phyloP scores from a whole-genome alignment of 768 basidiomycete genomes.

The Lentinula sp. region DNA sequence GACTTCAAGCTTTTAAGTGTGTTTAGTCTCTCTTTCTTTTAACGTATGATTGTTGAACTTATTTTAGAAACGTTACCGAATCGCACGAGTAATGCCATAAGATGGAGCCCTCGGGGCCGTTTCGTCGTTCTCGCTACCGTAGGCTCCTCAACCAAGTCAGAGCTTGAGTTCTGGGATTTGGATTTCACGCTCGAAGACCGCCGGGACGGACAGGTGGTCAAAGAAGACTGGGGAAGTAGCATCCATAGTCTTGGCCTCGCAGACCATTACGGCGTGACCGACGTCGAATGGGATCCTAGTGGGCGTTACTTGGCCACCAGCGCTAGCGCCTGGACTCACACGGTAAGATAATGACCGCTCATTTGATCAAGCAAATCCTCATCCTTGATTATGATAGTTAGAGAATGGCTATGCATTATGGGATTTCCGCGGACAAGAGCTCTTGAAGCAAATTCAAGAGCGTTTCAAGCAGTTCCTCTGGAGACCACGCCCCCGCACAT shows the following conservation, averaged over 20 bases:
- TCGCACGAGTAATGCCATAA: slow-evolving; percentile 88
- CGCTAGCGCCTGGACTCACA: slow-evolving; percentile 93
- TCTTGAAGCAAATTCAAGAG: slow-evolving; percentile 84
- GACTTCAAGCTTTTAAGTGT: slow-evolving; percentile 88
- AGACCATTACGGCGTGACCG: slow-evolving; percentile 96
- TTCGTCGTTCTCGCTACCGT: slow-evolving; percentile 96
- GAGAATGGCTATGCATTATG: slow-evolving; percentile 96
- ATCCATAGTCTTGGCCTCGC: slow-evolving; percentile 82
- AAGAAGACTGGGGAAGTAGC: slow-evolving; percentile 78
- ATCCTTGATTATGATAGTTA: slow-evolving; percentile 44
- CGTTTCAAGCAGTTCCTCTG: slow-evolving; percentile 99
- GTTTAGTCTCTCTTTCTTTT: slow-evolving; percentile 5
- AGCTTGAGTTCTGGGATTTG: slow-evolving; percentile 98
- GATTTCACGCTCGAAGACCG: slow-evolving; percentile 78
- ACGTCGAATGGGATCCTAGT: slow-evolving; percentile 97
- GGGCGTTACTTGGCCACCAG: slow-evolving; percentile 91
- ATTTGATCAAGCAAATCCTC: neutral
- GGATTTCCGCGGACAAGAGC: slow-evolving; percentile 97
- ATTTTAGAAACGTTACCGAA: slow-evolving; percentile 63
- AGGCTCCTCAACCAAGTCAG: slow-evolving; percentile 91
- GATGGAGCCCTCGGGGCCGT: slow-evolving; percentile 95
- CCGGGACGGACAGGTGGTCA: slow-evolving; percentile 44
- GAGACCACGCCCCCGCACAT: slow-evolving; percentile 89
- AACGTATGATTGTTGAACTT: slow-evolving; percentile 7
- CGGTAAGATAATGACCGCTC: slow-evolving; percentile 44